Base-by-base conservation (phyloP, 495 filamentous ascomycete genomes). In the Lichina pygmaea region DNA sequence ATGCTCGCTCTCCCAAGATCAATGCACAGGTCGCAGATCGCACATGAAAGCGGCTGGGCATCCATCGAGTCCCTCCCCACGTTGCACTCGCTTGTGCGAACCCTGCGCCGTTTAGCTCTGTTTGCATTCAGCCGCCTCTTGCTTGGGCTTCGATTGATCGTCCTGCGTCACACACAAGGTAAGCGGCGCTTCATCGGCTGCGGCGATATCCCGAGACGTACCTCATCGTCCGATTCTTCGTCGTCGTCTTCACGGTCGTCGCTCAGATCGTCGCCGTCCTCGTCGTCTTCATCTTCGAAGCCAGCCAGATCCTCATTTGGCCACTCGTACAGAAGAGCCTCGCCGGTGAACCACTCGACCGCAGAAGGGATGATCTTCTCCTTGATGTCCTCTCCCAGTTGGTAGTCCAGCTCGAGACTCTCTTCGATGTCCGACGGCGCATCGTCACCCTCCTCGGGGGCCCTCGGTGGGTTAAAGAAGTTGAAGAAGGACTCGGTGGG, bases 401-500 rank as follows among this genome's bases (percentile, higher is more conserved):
- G 86, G 59, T 99, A 99, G 60, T 99, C 91, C 44, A 99, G 76
- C 65, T 99, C 91, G 30, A 99, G 70, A 49, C 91, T 86, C 66
- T 93, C 86, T 66, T 95, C 91, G 49, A 99, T 91, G 55, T 95
- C 91, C 37, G 73, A 77, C 34, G 77, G 70, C 46, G 78, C 73
- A 45, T 76, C 71, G 40, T 80, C 75, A 24, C 76, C 75, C 32
- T 77, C 75, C 37, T 64, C 67, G 5, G 86, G 91, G 44, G 83
- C 77, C 62, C 82, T 81, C 3, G 91, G 91, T 6, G 89, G 91
- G 34, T 80, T 79, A 68, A 99, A 97, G 74, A 99, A 99, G 70
- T 94, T 95, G 75, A 99, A 99, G 71, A 99, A 99, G 8, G 86
- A 94, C 59, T 93, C 89, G 36, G 85, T 93, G 3, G 91, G 91